These are phyloP conservation scores for maize (Zea mays) DNA, from an alignment of 176 grass and related monocot genomes.

Conservation along the genomic window DNA sequence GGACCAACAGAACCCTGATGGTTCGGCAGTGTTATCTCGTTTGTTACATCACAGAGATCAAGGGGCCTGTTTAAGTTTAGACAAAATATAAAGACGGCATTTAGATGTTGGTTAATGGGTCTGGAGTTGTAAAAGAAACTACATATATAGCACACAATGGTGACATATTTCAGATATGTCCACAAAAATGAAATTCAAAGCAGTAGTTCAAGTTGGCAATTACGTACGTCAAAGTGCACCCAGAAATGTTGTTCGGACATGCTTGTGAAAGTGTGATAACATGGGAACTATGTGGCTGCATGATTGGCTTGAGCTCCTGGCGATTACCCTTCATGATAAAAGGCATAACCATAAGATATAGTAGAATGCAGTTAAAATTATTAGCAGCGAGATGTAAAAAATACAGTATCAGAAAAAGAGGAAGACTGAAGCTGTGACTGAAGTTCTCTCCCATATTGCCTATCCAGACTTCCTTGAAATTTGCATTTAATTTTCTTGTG, in stretches of 20 bases:
- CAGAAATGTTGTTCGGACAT: constrained; percentile 67
- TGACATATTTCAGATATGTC: constrained; percentile 23
- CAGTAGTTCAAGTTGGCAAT: not conserved
- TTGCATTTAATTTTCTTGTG: not conserved
- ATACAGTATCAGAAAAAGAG: constrained; percentile 15
- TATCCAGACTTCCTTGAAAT: not conserved
- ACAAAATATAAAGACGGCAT: constrained; percentile 17
- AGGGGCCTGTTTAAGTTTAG: constrained; percentile 72
- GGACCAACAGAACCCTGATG: constrained; percentile 63
- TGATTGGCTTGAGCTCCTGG: constrained; percentile 62
- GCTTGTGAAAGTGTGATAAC: constrained; percentile 70
- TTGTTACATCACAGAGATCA: constrained; percentile 82
- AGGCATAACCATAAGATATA: constrained; percentile 38
- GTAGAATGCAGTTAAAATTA: constrained; percentile 13
- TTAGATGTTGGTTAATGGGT: constrained; percentile 9
- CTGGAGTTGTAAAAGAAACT: constrained; percentile 15
- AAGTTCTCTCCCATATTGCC: not conserved
- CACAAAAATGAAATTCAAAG: constrained; percentile 14
- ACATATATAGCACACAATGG: constrained; percentile 19
- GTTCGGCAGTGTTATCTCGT: constrained; percentile 48
- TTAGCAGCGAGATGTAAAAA: not conserved
- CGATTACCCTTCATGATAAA: constrained; percentile 57
- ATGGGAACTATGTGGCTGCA: constrained; percentile 75
- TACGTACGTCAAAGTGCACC: constrained; percentile 72
- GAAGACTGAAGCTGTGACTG: not conserved